Base-by-base conservation (phyloP, 1,284 basidiomycete genomes). In the Athelia sp. region DNA sequence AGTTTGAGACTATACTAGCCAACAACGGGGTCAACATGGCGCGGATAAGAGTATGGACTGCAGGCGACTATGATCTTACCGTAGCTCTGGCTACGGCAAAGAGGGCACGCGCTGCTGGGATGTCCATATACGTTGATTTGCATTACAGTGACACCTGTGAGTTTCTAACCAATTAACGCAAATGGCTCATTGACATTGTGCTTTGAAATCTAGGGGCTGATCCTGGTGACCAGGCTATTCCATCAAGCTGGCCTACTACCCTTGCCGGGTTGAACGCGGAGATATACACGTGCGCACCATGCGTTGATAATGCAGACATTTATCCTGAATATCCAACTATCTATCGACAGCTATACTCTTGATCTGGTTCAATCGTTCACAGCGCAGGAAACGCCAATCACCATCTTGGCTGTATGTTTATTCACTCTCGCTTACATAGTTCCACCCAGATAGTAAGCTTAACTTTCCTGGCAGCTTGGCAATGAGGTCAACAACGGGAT, bases 101-200 rank as follows among this genome's bases (percentile, higher is more conserved):
- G 61, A 69, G 81, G 14, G 75, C 79, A 34, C 73, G 71, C 48
- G 76, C 74, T 14, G 77, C 76, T 17, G 78, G 81, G 17, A 74
- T 84, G 77, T 68, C 69, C n/a, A 59, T 85, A 10, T 61, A 76
- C 32, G 66, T 85, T 8, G 80, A 84, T 55, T 58, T 84, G 44
- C 81, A 85, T 56, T 83, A 77, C 59, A 82, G 80, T 57, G 82
- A 84, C 58, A 83, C 78, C 3, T 82, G 79, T 80, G 57, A 50
- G 70, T 42, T 26, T 47, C n/a, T n/a, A n/a, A 47, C 31, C 47
- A 18, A 36, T 32, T 43, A 38, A n/a, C 36, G 26, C 52, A 36
- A 9, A 14, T 32, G 32, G 48, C 26, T 18, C 26, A 11, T 23
- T 40, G 50, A 10, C 48, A n/a, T n/a, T 29, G 2, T 31, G n/a